Conservation (phyloP, 345 rosid genomes). For the Diplotaxis tenuifolia region DNA sequence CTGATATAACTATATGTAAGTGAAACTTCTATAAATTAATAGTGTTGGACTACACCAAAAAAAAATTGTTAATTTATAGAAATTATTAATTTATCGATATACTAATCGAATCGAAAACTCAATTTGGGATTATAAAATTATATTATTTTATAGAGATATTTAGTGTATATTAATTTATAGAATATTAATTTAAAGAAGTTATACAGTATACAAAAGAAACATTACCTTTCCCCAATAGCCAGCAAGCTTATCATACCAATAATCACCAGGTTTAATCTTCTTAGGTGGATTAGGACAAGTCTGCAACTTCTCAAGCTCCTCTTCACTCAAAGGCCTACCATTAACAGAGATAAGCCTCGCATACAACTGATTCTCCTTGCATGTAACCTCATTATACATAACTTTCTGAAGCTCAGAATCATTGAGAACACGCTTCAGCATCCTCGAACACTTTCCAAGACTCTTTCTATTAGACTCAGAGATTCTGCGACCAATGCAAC, state of each 20-base stretch:
- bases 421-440: conserved; percentile 58
- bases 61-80: no score
- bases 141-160: no score
- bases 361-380: conserved; percentile 66
- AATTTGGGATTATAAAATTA: no score
- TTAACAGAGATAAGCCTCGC: conserved; percentile 64
- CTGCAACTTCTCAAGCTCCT: conserved; percentile 53
- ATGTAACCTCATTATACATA: conserved; percentile 58
- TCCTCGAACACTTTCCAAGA: conserved; percentile 60
- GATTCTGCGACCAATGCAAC: conserved; percentile 67
- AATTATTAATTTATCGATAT: no score
- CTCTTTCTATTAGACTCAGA: conserved; percentile 54
- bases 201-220: not conserved
- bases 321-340: conserved; percentile 42
- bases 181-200: no score
- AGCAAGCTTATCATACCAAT: conserved; percentile 82
- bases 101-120: no score
- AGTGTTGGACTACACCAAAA: no score
- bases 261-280: conserved; percentile 64
- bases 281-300: conserved; percentile 67
- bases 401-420: conserved; percentile 49
- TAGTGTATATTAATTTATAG: no score
- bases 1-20: no score
- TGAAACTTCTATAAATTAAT: no score
- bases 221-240: conserved; percentile 96